Base-by-base conservation (phyloP, 805 yeast genomes). In the Pichia scutulata region DNA sequence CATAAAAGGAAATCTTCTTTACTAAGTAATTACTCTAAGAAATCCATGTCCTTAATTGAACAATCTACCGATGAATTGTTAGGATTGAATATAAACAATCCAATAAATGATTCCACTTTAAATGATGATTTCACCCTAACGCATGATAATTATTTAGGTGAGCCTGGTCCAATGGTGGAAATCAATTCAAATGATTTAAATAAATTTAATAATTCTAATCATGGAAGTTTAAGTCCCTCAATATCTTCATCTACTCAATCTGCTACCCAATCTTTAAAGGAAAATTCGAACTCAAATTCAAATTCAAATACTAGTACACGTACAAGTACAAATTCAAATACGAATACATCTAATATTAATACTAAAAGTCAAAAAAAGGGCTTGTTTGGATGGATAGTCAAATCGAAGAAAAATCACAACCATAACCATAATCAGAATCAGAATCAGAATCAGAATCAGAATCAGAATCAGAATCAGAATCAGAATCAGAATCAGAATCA, bases 121-220 rank as follows among this genome's bases (percentile, higher is more conserved):
- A 52, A 50, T 39, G 65, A 63, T 47, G 63, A 63, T 46, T 49
- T 53, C 22, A 62, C 66, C 6, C 41, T 63, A 28, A 61, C 63
- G 9, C 64, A 57, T 33, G 64, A 61, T 33, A 33, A 33, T 16
- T 43, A 43, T n/a, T 25, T 64, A 16, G 69, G 69, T 40, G 68
- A 65, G 46, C 69, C 69, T 5, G 69, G 69, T 14, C 69, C 69
- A n/a, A 65, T 65, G 62, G 49, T 65, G 43, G 59, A 59, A 45
- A 46, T 57, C 28, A 26, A 25, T 28, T 41, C 40, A 22, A 43
- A 46, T 40, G 49, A 51, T 48, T 30, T 43, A 10, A 48, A 39
- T 23, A 24, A n/a, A 16, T 21, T 19, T 23, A 36, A 24, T 21
- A 45, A 45, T 25, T 2, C 12, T 12, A 36, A 22, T 16, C 23